Percentiles rank a stretch among this genome's conserved stretches.
Conservation (phyloP, 179 eudicot genomes). For the Silene noctiflora region DNA sequence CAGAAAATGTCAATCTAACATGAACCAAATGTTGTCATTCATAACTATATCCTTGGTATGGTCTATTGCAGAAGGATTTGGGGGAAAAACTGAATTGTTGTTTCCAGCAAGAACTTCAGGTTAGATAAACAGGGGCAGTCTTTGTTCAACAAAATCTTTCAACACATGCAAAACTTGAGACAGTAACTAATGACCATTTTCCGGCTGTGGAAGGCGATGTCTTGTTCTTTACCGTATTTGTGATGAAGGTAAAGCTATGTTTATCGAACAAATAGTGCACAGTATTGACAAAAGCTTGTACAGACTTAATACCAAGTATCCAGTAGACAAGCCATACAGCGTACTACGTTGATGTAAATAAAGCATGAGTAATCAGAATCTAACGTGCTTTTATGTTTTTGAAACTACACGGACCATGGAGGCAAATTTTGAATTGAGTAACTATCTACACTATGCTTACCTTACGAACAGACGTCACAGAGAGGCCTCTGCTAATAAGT, state of each 20-base stretch:
- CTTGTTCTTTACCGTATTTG: not conserved
- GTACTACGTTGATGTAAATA: not conserved
- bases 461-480: slow-evolving; percentile 89
- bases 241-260: not conserved
- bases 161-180: not conserved
- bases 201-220: not conserved
- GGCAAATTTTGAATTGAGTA: not conserved
- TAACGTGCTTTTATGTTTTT: not conserved
- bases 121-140: not conserved
- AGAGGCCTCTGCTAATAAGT: slow-evolving; percentile 71
- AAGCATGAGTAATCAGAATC: not conserved
- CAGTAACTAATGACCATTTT: not conserved
- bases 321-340: not conserved
- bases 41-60: not conserved
- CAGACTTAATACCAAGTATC: not conserved
- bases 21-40: not conserved
- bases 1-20: slow-evolving; percentile 13
- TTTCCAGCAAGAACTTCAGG: not conserved
- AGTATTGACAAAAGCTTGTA: not conserved
- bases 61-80: not conserved
- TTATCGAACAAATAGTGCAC: not conserved
- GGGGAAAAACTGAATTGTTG: not conserved
- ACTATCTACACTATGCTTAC: slow-evolving; percentile 25
- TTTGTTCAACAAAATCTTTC: not conserved
- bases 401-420: not conserved